Percentiles rank a stretch among this genome's conserved stretches.
phyloP scores from a whole-genome alignment of 75 land plant species.

The Cupressus sempervirens region DNA sequence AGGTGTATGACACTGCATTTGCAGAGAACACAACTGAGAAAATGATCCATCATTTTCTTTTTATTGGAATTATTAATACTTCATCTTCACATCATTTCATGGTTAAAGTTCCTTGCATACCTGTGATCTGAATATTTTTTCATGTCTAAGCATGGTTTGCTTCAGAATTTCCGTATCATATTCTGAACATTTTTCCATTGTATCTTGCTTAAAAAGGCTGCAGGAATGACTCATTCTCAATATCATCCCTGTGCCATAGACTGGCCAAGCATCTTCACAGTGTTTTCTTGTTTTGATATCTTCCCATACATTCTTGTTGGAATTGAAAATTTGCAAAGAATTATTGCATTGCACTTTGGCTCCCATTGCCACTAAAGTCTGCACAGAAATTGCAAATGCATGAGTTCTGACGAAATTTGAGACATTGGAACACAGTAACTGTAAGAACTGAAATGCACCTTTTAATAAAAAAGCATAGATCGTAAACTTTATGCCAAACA shows the following conservation, averaged over 20 bases:
- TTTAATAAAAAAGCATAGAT: not conserved
- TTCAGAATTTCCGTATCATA: slow-evolving; percentile 50
- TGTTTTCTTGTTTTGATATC: slow-evolving; percentile 16
- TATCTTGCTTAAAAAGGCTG: slow-evolving; percentile 26
- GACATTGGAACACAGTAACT: not conserved
- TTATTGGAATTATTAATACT: not conserved
- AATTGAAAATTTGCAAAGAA: slow-evolving; percentile 37
- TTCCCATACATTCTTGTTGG: slow-evolving; percentile 43
- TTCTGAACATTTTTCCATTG: slow-evolving; percentile 20
- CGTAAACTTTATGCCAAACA: not conserved
- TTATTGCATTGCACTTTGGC: slow-evolving; percentile 50
- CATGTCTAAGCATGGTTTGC: slow-evolving; percentile 71
- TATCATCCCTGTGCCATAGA: slow-evolving; percentile 27
- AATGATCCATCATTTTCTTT: not conserved
- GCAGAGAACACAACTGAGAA: not conserved
- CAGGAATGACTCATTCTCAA: slow-evolving; percentile 27
- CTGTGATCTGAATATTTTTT: slow-evolving; percentile 63
- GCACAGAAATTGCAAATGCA: not conserved
- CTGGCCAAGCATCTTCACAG: slow-evolving; percentile 30
- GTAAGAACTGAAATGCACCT: not conserved
- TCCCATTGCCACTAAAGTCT: slow-evolving; percentile 41
- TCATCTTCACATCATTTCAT: not conserved
- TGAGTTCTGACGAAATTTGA: not conserved
- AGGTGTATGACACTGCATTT: not conserved
- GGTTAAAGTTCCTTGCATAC: slow-evolving; percentile 15